phyloP scores from a whole-genome alignment of 2,329 filamentous ascomycete species.

The Blumeriella jaapii region DNA sequence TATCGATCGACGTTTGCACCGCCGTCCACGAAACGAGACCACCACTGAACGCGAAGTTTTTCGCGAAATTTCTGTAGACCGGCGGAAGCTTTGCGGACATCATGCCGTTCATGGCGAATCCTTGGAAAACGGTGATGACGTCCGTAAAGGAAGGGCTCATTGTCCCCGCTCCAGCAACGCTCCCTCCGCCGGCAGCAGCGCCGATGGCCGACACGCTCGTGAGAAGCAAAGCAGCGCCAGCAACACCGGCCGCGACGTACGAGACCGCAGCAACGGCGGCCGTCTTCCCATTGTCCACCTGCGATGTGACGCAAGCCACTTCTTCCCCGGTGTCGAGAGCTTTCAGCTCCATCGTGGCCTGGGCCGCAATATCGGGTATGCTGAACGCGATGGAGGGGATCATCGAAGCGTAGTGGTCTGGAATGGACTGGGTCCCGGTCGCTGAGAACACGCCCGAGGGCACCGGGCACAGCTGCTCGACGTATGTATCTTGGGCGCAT shows the following conservation, averaged over 20 bases:
- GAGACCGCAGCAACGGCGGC: conserved; percentile 63
- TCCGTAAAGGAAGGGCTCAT: conserved; percentile 78
- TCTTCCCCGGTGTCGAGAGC: conserved; percentile 45
- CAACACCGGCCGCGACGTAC: conserved; percentile 74
- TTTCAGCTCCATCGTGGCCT: conserved; percentile 67
- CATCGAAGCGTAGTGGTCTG: conserved; percentile 54
- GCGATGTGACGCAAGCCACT: conserved; percentile 73
- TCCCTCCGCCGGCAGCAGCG: conserved; percentile 39
- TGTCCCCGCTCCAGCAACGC: conserved; percentile 46
- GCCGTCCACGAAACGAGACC: conserved; percentile 73
- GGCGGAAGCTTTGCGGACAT: conserved; percentile 78
- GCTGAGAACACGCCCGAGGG: conserved; percentile 66
- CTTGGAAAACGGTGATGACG: conserved; percentile 82
- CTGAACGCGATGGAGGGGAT: conserved; percentile 86
- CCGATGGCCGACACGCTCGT: conserved; percentile 60
- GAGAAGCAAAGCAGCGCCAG: conserved; percentile 68
- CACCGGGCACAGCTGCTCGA: conserved; percentile 74
- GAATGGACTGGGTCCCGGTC: conserved; percentile 59
- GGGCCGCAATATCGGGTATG: conserved; percentile 79
- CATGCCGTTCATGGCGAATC: conserved; percentile 94
- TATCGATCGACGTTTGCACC: conserved; percentile 74
- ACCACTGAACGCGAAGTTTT: conserved; percentile 88
- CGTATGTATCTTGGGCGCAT: conserved; percentile 54
- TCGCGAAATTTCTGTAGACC: conserved; percentile 79
- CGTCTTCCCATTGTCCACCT: conserved; percentile 80